Conservation (phyloP, 345 rosid genomes). For the Psidium guajava region DNA sequence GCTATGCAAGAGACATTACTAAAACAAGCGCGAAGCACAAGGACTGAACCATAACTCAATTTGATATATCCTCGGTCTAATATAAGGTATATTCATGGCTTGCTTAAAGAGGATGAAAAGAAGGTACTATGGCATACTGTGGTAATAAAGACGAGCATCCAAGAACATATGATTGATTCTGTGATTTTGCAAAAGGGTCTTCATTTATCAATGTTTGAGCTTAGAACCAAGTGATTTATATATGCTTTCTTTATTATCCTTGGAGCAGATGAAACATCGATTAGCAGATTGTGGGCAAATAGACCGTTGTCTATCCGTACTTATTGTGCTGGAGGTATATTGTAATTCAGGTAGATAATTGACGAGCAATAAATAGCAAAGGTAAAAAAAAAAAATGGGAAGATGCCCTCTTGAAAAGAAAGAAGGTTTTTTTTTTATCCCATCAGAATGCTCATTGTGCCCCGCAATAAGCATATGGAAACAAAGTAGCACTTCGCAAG, state of each 20-base stretch:
- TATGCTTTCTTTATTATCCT: neutral
- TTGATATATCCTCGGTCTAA: neutral
- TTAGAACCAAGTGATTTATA: neutral
- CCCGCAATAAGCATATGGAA: neutral
- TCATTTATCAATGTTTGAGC: neutral
- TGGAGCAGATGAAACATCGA: neutral
- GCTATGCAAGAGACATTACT: neutral
- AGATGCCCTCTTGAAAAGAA: neutral
- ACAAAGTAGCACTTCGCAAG: neutral
- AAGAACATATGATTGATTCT: neutral
- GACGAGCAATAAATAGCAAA: neutral
- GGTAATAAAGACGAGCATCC: neutral
- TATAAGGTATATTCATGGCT: neutral
- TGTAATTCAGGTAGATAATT: neutral
- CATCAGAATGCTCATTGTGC: neutral
- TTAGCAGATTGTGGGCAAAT: neutral
- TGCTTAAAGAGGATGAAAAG: neutral
- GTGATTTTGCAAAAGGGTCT: neutral
- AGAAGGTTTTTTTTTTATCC: neutral
- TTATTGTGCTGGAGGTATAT: neutral
- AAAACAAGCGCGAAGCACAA: neutral
- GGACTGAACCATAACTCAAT: neutral
- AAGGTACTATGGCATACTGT: neutral
- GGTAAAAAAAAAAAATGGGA: neutral
- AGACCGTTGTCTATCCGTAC: neutral